Percentiles rank a stretch among this genome's conserved stretches.
phyloP scores from a whole-genome alignment of 2,329 filamentous ascomycete species.

The Paramyrothecium sp. region DNA sequence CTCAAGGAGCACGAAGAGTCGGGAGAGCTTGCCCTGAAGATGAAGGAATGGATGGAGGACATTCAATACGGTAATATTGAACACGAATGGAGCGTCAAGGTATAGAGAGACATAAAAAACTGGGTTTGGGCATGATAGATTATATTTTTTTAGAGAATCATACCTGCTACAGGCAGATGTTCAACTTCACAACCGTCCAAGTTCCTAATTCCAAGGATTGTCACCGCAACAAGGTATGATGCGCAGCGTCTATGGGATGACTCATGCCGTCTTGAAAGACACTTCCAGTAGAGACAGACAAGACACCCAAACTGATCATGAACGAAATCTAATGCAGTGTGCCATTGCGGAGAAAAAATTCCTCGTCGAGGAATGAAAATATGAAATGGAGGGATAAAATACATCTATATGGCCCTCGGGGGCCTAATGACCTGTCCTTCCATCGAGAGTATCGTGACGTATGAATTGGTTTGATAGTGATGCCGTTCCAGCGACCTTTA shows the following conservation, averaged over 20 bases:
- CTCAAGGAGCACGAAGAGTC: slow-evolving; percentile 80
- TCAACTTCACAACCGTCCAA: too few relatives aligned
- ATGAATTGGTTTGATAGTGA: background rate
- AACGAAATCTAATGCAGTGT: background rate
- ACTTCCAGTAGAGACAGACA: background rate
- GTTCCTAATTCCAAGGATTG: too few relatives aligned
- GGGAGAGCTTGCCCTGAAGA: slow-evolving; percentile 77
- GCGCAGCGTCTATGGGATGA: background rate
- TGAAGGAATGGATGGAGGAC: slow-evolving; percentile 96
- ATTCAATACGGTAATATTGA: slow-evolving; percentile 94
- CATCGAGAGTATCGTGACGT: slow-evolving; percentile 13
- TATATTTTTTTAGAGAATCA: too few relatives aligned
- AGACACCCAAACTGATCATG: background rate
- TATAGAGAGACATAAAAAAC: slow-evolving; percentile 21
- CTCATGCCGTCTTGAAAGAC: background rate
- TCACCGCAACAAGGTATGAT: background rate
- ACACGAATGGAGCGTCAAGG: slow-evolving; percentile 80
- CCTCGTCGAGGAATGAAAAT: slow-evolving; percentile 8
- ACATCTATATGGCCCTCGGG: background rate
- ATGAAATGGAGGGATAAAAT: slow-evolving; percentile 4
- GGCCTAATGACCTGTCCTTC: slow-evolving; percentile 5
- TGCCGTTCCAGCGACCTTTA: slow-evolving; percentile 15
- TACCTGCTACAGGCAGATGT: too few relatives aligned
- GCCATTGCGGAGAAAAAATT: background rate
- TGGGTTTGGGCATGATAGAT: background rate